phyloP scores from a whole-genome alignment of 352 stramenopile genomes.

The Pythium grandisporangium region DNA sequence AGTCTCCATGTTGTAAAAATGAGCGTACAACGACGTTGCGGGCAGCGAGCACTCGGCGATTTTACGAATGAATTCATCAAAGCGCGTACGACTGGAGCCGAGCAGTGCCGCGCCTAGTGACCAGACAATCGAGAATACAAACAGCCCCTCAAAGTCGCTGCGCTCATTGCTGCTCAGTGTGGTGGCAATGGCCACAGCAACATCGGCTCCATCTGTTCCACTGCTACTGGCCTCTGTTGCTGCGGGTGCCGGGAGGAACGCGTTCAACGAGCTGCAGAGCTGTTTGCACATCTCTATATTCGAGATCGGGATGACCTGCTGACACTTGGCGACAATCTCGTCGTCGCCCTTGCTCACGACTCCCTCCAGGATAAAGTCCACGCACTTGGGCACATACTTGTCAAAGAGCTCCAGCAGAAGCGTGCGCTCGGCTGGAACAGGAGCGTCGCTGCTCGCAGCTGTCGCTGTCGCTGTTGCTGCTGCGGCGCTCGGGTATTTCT shows the following conservation, averaged over 20 bases:
- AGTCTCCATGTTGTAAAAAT: conserved; percentile 86
- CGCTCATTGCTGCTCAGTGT: conserved; percentile 28
- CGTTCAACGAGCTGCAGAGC: conserved; percentile 88
- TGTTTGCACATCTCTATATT: conserved; percentile 96
- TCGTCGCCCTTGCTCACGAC: conserved; percentile 81
- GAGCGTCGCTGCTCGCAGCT: conserved; percentile 3
- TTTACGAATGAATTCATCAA: conserved; percentile 89
- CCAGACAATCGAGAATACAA: conserved; percentile 92
- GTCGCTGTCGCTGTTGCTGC: background rate
- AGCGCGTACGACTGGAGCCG: conserved; percentile 61
- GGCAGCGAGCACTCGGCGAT: conserved; percentile 75
- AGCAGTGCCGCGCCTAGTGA: conserved; percentile 87
- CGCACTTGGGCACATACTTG: conserved; percentile 87
- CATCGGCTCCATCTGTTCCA: conserved; percentile 45
- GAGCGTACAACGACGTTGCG: conserved; percentile 72
- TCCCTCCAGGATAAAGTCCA: conserved; percentile 92
- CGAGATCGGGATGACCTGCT: conserved; percentile 90
- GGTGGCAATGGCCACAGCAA: too few relatives aligned
- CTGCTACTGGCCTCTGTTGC: too few relatives aligned
- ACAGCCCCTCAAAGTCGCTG: conserved; percentile 85
- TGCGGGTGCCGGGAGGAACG: conserved; percentile 81
- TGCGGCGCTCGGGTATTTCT: conserved; percentile 57
- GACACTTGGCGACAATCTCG: conserved; percentile 84
- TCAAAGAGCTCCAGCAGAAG: conserved; percentile 87
- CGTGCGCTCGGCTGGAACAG: conserved; percentile 32